phyloP scores from a whole-genome alignment of 2,329 filamentous ascomycete species.

The Geosmithia putterillii region DNA sequence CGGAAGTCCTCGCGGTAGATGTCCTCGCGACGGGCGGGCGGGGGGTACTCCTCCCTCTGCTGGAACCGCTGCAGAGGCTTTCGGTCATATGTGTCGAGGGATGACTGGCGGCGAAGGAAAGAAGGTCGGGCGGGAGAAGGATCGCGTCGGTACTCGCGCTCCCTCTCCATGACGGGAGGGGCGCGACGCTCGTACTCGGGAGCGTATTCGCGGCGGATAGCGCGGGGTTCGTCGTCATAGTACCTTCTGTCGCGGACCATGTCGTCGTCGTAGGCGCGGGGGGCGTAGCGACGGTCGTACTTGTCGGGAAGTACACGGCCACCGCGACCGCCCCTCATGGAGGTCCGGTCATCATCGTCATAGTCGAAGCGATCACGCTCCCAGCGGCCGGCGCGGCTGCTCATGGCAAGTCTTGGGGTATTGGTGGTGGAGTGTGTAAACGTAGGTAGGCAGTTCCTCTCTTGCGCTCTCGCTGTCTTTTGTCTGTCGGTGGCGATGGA shows the following conservation, averaged over 20 bases:
- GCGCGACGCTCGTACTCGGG: conserved; percentile 40
- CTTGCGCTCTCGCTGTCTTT: background rate
- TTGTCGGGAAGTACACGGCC: conserved; percentile 34
- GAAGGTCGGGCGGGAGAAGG: conserved; percentile 49
- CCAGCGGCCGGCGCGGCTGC: conserved; percentile 27
- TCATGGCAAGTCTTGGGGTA: conserved; percentile 2
- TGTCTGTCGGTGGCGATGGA: background rate
- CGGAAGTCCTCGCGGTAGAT: conserved; percentile 28
- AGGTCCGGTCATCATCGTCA: conserved; percentile 37
- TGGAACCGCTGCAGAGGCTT: conserved; percentile 41
- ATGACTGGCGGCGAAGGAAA: conserved; percentile 71
- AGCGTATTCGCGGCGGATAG: conserved; percentile 15
- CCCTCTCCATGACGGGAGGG: conserved; percentile 33
- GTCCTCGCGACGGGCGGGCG: conserved; percentile 38
- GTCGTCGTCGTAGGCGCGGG: conserved; percentile 32
- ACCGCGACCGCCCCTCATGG: conserved; percentile 17
- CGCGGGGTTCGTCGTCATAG: conserved; percentile 40
- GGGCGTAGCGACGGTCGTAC: conserved; percentile 29
- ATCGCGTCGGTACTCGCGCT: conserved; percentile 35
- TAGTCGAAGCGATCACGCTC: conserved; percentile 38
- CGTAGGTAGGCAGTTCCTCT: no score
- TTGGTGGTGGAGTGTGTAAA: background rate
- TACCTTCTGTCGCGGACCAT: conserved; percentile 36
- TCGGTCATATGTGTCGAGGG: conserved; percentile 81
- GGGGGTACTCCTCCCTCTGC: conserved; percentile 50